These are phyloP conservation scores for Cladosporium sp. DNA, from an alignment of 2,329 filamentous ascomycete species.

Conservation along the genomic window DNA sequence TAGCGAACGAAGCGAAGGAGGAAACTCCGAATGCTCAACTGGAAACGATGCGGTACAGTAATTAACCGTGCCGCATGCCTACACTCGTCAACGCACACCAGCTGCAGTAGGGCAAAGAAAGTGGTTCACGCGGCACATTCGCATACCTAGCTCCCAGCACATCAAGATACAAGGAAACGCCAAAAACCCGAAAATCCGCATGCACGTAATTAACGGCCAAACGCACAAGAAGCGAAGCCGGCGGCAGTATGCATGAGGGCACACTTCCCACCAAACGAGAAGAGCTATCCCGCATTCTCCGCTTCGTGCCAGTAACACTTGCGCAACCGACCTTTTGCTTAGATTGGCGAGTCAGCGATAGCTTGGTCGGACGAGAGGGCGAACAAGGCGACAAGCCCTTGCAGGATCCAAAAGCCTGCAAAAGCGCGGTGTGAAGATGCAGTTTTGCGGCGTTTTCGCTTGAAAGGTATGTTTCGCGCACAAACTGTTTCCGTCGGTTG, in stretches of 20 bases:
- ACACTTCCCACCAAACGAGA: not conserved
- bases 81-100: not conserved
- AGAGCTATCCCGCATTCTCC: slow-evolving; percentile 4
- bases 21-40: not conserved
- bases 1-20: not conserved
- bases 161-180: not conserved
- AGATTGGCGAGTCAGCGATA: not conserved
- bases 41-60: not conserved
- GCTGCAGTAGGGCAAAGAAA: not conserved
- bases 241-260: slow-evolving; percentile 1
- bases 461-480: not conserved
- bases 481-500: not conserved
- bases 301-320: not conserved
- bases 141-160: not conserved
- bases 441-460: not conserved
- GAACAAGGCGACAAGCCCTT: not conserved
- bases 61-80: not conserved
- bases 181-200: not conserved
- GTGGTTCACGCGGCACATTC: not conserved
- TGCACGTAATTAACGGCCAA: not conserved
- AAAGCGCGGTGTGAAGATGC: slow-evolving; percentile 2
- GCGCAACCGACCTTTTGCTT: slow-evolving; percentile 8
- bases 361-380: not conserved
- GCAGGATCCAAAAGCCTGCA: not conserved
- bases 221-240: not conserved